Base-by-base conservation (phyloP, 139 green algal species). In the Picochlorum sp. region DNA sequence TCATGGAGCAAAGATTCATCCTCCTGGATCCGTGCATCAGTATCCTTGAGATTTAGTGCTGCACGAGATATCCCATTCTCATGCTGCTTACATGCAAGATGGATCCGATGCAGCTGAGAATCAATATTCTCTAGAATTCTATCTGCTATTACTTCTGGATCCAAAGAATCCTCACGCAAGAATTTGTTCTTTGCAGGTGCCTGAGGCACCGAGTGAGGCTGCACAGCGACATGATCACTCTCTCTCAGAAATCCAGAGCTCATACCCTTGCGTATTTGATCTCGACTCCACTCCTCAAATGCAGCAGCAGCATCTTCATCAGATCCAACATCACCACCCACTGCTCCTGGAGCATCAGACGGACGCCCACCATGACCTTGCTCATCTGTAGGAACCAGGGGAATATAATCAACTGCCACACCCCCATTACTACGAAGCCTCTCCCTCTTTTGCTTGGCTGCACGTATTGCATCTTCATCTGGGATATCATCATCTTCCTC, bases 401-500 rank as follows among this genome's bases (percentile, higher is more conserved):
- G 81, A 2, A 92, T 56, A 54, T 93, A 95, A 75, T 93, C 84
- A 11, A 28, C n/a, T 10, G 11, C 13, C 2, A 34, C 13, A 13
- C 7, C 51, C 21, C 51, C 51, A 30, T 34, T 18, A 18, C 80
- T 73, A 3, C 85, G 72, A 34, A 92, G 59, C 23, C 81, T 74
- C 69, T 90, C 87, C n/a, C 87, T 71, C 64, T 88, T 88, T 9
- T 76, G 80, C 73, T 89, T 89, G 10, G 78, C 83, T 7, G 46
- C 83, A 72, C 74, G 72, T 66, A 90, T 90, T 13, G 69, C 82
- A n/a, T 84, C 78, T 50, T 80, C 65, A 34, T 87, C 73, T 0
- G 84, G 84, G 16, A 87, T 79, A 23, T 15, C 23, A 26, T 28
- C 6, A 0, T 23, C 58, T 15, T 52, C 44, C 41, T 26, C 23